Conservation (phyloP, 2,329 filamentous ascomycete genomes). For the Daldinia sp. region DNA sequence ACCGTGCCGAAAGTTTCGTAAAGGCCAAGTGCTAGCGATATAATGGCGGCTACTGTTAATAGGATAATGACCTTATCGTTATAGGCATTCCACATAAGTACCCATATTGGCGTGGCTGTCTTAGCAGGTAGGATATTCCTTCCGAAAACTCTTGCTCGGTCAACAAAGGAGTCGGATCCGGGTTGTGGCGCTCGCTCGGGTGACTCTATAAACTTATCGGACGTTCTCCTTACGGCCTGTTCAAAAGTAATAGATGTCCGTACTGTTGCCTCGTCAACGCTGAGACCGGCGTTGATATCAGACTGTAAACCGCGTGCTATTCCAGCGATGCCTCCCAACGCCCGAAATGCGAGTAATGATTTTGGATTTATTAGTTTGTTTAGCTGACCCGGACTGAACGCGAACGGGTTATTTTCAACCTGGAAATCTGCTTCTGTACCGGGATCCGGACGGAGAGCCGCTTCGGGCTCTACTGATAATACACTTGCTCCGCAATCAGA, state of each 20-base stretch:
- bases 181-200: slow-evolving; percentile 32
- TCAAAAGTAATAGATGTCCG: slow-evolving; percentile 50
- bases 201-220: slow-evolving; percentile 41
- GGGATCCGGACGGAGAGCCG: slow-evolving; percentile 75
- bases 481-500: slow-evolving; percentile 51
- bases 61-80: slow-evolving; percentile 81
- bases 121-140: slow-evolving; percentile 71
- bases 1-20: slow-evolving; percentile 71
- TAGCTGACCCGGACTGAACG: slow-evolving; percentile 78
- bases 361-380: slow-evolving; percentile 82
- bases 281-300: slow-evolving; percentile 72
- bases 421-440: slow-evolving; percentile 77
- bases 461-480: slow-evolving; percentile 46
- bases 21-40: slow-evolving; percentile 76
- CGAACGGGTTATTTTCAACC: slow-evolving; percentile 77
- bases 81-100: slow-evolving; percentile 75
- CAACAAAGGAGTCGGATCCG: slow-evolving; percentile 54
- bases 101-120: slow-evolving; percentile 69
- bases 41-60: slow-evolving; percentile 73
- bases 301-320: slow-evolving; percentile 77
- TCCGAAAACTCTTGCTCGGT: slow-evolving; percentile 70
- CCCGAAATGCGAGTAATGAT: slow-evolving; percentile 76
- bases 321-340: slow-evolving; percentile 76
- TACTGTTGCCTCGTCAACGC: slow-evolving; percentile 70
- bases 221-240: slow-evolving; percentile 46